phyloP scores from a whole-genome alignment of 257 asterid species.

The Pogostemon cablin region DNA sequence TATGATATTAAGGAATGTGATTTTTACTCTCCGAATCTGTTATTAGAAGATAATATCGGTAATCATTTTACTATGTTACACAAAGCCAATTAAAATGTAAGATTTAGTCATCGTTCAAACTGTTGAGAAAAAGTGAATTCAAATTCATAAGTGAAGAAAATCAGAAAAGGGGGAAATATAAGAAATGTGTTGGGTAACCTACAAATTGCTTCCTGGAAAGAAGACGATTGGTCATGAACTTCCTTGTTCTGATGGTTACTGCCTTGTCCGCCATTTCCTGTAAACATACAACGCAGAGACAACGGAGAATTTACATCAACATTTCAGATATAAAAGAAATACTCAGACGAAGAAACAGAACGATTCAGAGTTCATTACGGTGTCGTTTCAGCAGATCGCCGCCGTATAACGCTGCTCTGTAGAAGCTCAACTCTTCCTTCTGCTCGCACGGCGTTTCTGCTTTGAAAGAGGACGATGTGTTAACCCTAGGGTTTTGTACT shows the following conservation, averaged over 20 bases:
- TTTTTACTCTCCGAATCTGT: no score
- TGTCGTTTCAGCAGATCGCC: slow-evolving; percentile 34
- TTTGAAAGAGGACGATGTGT: background rate
- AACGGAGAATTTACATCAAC: background rate
- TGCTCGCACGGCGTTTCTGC: slow-evolving; percentile 35
- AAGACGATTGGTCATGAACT: slow-evolving; percentile 89
- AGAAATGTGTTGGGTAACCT: slow-evolving; percentile 15
- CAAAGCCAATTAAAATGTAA: no score
- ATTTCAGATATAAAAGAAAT: background rate
- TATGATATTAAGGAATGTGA: no score
- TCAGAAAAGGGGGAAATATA: no score
- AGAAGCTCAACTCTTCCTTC: slow-evolving; percentile 23
- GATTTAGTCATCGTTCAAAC: no score
- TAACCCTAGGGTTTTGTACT: slow-evolving; percentile 42
- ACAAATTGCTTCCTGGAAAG: slow-evolving; percentile 91
- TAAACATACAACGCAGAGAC: background rate
- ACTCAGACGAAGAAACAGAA: background rate
- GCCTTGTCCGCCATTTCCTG: slow-evolving; percentile 90
- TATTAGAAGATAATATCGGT: no score
- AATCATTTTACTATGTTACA: no score
- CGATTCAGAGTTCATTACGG: slow-evolving; percentile 23
- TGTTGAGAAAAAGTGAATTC: no score
- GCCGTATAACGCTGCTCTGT: slow-evolving; percentile 35
- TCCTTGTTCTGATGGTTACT: slow-evolving; percentile 83
- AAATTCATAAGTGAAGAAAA: no score